These are phyloP conservation scores for Cordyceps farinosa DNA, from an alignment of 2,329 filamentous ascomycete species.

Conservation along the genomic window DNA sequence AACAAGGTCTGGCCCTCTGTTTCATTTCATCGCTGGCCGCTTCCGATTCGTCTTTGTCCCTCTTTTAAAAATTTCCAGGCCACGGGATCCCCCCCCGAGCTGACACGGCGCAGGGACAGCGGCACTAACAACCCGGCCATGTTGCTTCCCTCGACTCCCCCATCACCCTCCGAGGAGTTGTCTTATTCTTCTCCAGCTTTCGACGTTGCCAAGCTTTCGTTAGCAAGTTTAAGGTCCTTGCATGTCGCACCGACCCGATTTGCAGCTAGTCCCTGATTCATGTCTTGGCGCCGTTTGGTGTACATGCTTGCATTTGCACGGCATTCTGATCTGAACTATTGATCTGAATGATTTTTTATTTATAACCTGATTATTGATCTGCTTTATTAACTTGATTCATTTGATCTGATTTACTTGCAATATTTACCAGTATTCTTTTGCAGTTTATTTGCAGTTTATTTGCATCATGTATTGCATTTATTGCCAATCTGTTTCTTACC, in stretches of 20 bases:
- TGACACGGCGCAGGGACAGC: background rate
- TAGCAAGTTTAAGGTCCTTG: constrained; percentile 6
- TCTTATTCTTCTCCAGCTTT: constrained; percentile 12
- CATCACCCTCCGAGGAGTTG: constrained; percentile 9
- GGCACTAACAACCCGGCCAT: constrained; percentile 7
- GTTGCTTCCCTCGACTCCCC: constrained; percentile 17
- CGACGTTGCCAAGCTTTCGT: constrained; percentile 7
- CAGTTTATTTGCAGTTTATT: no score
- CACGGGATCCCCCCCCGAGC: background rate
- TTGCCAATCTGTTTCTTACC: no score
- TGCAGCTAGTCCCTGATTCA: background rate
- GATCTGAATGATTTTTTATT: no score
- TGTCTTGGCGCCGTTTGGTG: no score
- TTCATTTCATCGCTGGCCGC: background rate
- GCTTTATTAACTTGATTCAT: no score
- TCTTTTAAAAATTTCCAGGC: constrained; percentile 8
- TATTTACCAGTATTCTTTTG: no score
- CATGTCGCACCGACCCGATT: constrained; percentile 14
- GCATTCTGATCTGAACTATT: no score
- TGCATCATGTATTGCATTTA: no score
- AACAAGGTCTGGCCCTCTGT: background rate
- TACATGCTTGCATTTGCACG: background rate
- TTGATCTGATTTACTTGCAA: no score
- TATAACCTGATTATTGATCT: no score
- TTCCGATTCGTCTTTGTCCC: constrained; percentile 12